Evolutionary conservation across 2,329 filamentous ascomycete species (phyloP).

Genomic region (Apiospora arundinis): DNA sequence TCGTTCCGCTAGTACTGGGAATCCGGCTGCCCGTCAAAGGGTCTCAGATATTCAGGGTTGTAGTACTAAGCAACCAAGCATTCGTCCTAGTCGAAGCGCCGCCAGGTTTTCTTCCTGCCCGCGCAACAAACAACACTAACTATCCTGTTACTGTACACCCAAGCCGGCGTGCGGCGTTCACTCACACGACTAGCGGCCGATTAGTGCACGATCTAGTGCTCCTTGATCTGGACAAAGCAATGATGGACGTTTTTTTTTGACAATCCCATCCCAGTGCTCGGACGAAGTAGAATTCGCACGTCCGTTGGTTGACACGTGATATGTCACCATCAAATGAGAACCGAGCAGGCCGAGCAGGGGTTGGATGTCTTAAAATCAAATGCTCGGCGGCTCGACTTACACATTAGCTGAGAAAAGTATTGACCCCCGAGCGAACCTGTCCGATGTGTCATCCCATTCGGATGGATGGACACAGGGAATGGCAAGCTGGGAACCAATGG

Average conservation of each 20-base stretch:
- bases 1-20: background rate
- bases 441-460: background rate
- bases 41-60: background rate
- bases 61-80: background rate
- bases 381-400: conserved; percentile 7
- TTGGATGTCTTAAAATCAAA: background rate
- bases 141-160: background rate
- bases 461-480: background rate
- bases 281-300: background rate
- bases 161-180: background rate
- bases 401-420: conserved; percentile 14
- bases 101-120: background rate
- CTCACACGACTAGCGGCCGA: background rate
- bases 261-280: background rate
- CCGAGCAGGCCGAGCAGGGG: background rate
- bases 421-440: conserved; percentile 11
- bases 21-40: background rate
- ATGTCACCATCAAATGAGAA: background rate
- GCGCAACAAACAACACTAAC: background rate
- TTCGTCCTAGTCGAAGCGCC: background rate
- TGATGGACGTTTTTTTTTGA: background rate
- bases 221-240: background rate
- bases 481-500: conserved; percentile 9
- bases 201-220: background rate
- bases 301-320: background rate